phyloP scores from a whole-genome alignment of 2,329 filamentous ascomycete species.

The Pseudomassariella vexata region DNA sequence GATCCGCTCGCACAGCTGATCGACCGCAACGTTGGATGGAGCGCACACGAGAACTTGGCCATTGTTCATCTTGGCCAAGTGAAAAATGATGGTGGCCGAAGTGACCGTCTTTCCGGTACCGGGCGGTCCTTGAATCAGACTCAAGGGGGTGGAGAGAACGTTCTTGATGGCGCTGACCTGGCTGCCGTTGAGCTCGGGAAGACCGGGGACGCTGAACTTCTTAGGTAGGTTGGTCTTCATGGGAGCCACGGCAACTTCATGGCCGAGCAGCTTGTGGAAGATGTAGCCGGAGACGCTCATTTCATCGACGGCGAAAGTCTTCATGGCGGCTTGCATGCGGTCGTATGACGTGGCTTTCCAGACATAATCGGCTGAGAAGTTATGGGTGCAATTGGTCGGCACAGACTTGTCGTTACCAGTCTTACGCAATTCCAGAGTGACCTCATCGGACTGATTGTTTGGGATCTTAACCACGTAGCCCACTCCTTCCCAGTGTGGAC shows the following conservation, averaged over 20 bases:
- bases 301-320: slow-evolving; percentile 96
- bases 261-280: slow-evolving; percentile 91
- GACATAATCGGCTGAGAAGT: slow-evolving; percentile 97
- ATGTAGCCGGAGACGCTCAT: slow-evolving; percentile 98
- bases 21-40: slow-evolving; percentile 95
- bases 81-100: slow-evolving; percentile 97
- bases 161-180: slow-evolving; percentile 96
- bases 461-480: slow-evolving; percentile 99
- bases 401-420: slow-evolving; percentile 95
- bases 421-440: slow-evolving; percentile 88
- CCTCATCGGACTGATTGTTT: slow-evolving; percentile 97
- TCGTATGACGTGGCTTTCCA: slow-evolving; percentile 99
- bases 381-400: slow-evolving; percentile 92
- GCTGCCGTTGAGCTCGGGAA: slow-evolving; percentile 91
- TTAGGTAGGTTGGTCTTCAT: slow-evolving; percentile 95
- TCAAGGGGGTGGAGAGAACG: slow-evolving; percentile 87
- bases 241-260: slow-evolving; percentile 88
- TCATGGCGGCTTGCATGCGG: slow-evolving; percentile 98
- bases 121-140: slow-evolving; percentile 92
- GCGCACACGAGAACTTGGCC: slow-evolving; percentile 95
- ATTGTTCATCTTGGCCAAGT: slow-evolving; percentile 89
- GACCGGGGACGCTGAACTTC: slow-evolving; percentile 91
- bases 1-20: slow-evolving; percentile 95
- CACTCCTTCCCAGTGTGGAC: slow-evolving; percentile 91
- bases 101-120: slow-evolving; percentile 98